phyloP scores from a whole-genome alignment of 768 basidiomycete species.

The Auricularia heimuer region DNA sequence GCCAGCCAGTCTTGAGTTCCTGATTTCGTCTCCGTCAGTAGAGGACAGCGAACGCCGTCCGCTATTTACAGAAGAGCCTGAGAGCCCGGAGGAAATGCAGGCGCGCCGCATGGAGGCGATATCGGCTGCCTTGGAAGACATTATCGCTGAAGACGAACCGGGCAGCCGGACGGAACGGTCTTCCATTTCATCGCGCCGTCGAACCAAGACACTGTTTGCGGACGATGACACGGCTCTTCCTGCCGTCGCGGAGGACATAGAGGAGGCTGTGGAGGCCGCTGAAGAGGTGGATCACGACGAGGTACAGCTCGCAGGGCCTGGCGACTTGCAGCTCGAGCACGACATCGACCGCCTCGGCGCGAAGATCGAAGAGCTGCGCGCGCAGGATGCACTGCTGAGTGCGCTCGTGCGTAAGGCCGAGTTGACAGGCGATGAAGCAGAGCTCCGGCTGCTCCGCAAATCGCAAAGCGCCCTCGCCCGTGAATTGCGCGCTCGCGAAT shows the following conservation, averaged over 20 bases:
- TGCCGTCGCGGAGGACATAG: conserved; percentile 30
- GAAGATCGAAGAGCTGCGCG: conserved; percentile 65
- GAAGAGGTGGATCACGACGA: conserved; percentile 33
- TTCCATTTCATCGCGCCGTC: background rate
- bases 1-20: conserved; percentile 54
- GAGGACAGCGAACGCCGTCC: conserved; percentile 59
- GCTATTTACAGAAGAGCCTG: conserved; percentile 63
- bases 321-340: conserved; percentile 78
- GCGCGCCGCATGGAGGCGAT: conserved; percentile 90
- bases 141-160: conserved; percentile 74
- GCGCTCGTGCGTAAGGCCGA: conserved; percentile 92
- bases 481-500: conserved; percentile 73
- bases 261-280: conserved; percentile 28
- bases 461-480: conserved; percentile 74
- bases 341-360: conserved; percentile 74
- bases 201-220: background rate
- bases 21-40: conserved; percentile 58
- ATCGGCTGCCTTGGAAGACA: conserved; percentile 90
- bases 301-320: conserved; percentile 74
- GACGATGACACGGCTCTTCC: background rate
- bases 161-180: background rate
- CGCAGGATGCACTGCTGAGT: conserved; percentile 76
- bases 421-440: conserved; percentile 79
- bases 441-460: conserved; percentile 70
- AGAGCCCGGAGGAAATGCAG: conserved; percentile 49